Evolutionary conservation across 176 grass and related monocot species (phyloP), one percentile per base, ranked within the genome.

Genomic region (Leersia perrieri): DNA sequence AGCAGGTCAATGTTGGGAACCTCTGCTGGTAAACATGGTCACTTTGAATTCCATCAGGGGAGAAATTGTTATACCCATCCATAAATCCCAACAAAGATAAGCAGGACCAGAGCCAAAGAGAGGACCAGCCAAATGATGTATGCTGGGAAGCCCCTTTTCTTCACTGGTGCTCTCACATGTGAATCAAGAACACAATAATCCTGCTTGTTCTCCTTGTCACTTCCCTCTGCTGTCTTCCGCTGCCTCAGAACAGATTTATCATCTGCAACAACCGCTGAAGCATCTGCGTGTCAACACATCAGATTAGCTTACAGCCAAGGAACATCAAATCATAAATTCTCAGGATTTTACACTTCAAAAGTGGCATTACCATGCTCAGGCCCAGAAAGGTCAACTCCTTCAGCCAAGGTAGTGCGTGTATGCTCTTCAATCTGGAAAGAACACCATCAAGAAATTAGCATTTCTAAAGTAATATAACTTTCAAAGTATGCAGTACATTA

Each of bases 301-400:
- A 11, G 6, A 12, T 22, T 28, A 60, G 42, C 30, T 85, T 63
- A 55, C 57, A 44, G 41, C 38, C 73, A 15, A 53, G 45, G 8
- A 55, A 55, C 20, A 7, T 27, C 18, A 9, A 55, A 77, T 29
- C 72, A 81, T 16, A 72, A 68, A 75, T 64, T 33, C 33, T 79
- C 5, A 80, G 11, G 51, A 70, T 61, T 44, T 38, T 7, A 60
- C 22, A 51, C 28, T 70, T 65, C 20, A 34, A 70, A 31, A 47
- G 60, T 13, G 42, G 82, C 74, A 84, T 80, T 91, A 99, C 92
- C 90, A 80, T 87, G 74, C 74, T 86, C 76, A 68, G 76, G 51
- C 62, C 41, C 27, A 31, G 26, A 66, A 63, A 9, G 26, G 60
- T n/a, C 75, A 34, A 41, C 25, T 49, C 16, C 70, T 58, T 68